Base-by-base conservation (phyloP, 2,329 filamentous ascomycete species). In the Colletotrichum incanum region DNA sequence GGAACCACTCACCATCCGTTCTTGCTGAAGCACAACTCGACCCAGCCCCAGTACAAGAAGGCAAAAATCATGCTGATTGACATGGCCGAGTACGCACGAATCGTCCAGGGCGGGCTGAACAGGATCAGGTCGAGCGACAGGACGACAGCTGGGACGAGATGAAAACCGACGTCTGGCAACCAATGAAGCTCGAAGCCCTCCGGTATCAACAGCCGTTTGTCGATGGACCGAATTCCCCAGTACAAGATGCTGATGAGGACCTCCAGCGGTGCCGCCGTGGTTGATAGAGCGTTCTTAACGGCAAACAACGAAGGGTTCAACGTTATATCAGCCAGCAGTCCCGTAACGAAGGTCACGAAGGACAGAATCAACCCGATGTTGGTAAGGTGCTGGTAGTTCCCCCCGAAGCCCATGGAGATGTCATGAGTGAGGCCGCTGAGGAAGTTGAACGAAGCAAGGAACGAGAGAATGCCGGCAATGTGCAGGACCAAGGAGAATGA, bases 1-100 rank as follows among this genome's bases (percentile, higher is more conserved):
- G 18, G 20, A 31, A 41, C 55, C 28, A 37, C 43, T 82, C 78
- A 91, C 89, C 86, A 89, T 78, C 91, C 90, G 76, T 94, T 94
- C 71, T 88, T 84, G 55, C 85, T 85, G 76, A 89, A 93, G 82
- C 93, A 94, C 31, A 90, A 86, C 81, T 95, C 92, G 31, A 94
- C 89, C 93, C 93, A 95, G 74, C 88, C 88, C 92, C 93, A 95
- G 80, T 95, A 95, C 3, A 82, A 79, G 73, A 93, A 90, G 0
- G 92, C 92, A 54, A 94, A 81, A 2, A 75, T 78, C 16, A 87
- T 87, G 74, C 89, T 91, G 34, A 93, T 78, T 1, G 83, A 82
- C 77, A 93, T 85, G 5, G 91, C 88, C 1, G 87, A 85, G n/a
- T 90, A 84, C 9, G 86, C 86, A 12, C 87, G 85, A 72, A 93